Conservation (phyloP, 2,329 filamentous ascomycete species). For the Penicillium sp. region DNA sequence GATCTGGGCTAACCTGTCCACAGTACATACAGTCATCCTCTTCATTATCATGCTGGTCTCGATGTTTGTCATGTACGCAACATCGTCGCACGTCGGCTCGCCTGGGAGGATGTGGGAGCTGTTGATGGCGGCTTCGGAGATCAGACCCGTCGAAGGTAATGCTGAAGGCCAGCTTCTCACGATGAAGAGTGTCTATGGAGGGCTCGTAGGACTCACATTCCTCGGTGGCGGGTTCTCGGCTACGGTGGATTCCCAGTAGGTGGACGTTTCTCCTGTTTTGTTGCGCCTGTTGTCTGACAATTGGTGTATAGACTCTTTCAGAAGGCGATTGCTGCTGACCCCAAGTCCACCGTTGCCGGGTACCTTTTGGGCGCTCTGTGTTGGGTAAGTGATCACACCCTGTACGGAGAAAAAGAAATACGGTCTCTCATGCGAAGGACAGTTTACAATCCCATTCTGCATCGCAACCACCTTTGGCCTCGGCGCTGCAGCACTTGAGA, state of each 20-base stretch:
- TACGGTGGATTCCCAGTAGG: not conserved
- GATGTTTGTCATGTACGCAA: constrained; percentile 5
- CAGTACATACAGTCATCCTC: constrained; percentile 4
- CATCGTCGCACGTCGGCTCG: constrained; percentile 20
- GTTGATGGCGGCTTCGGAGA: constrained; percentile 26
- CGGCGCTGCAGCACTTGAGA: constrained; percentile 30
- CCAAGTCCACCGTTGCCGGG: constrained; percentile 25
- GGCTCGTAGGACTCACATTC: constrained; percentile 23
- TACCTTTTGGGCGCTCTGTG: constrained; percentile 28
- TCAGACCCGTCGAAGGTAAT: constrained; percentile 29
- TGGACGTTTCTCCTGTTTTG: not conserved
- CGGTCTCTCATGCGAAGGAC: too few relatives aligned
- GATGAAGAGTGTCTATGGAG: constrained; percentile 26
- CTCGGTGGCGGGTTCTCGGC: constrained; percentile 9
- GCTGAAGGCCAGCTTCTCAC: constrained; percentile 30
- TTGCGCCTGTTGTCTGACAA: too few relatives aligned
- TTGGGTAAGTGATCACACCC: constrained; percentile 11
- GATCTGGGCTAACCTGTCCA: not conserved
- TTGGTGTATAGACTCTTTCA: constrained; percentile 21
- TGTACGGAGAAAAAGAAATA: too few relatives aligned
- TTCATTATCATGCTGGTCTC: constrained; percentile 10
- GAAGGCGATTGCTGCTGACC: constrained; percentile 33
- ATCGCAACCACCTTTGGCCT: constrained; percentile 33
- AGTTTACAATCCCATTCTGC: constrained; percentile 33
- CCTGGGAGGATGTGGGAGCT: constrained; percentile 31